phyloP scores from a whole-genome alignment of 306 rosid species.

The Medicago lupulina region DNA sequence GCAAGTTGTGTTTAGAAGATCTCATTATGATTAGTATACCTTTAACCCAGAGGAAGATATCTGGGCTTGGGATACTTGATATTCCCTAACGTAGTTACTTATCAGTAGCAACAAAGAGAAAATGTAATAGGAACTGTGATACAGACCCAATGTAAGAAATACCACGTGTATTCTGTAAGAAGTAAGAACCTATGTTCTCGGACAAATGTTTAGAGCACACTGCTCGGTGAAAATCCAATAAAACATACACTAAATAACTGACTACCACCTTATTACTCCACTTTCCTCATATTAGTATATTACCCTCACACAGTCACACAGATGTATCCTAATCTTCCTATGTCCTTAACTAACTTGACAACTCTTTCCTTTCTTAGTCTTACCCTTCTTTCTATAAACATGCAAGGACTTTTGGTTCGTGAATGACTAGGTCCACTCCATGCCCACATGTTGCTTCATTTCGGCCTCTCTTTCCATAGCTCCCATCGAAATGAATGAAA shows the following conservation, averaged over 20 bases:
- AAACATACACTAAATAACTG: not conserved
- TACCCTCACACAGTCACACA: not conserved
- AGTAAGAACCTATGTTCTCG: not conserved
- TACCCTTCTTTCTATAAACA: not conserved
- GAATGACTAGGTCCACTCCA: slow-evolving; percentile 9
- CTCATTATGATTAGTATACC: slow-evolving; percentile 9
- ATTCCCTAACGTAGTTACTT: slow-evolving; percentile 9
- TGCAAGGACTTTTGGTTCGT: not conserved
- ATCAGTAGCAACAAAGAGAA: not conserved
- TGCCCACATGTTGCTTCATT: not conserved
- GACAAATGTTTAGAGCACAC: slow-evolving; percentile 11
- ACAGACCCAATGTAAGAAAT: not conserved
- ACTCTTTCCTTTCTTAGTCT: slow-evolving; percentile 6
- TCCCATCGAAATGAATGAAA: not conserved
- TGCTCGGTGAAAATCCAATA: slow-evolving; percentile 8
- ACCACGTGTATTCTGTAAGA: not conserved
- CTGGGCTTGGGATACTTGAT: not conserved
- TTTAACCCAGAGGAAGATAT: slow-evolving; percentile 3
- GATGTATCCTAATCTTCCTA: not conserved
- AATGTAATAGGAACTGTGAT: slow-evolving; percentile 20
- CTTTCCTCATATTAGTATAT: not conserved
- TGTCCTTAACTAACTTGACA: not conserved
- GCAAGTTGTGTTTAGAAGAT: not conserved
- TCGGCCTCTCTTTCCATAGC: not conserved
- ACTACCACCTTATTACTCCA: not conserved